Evolutionary conservation across 2,329 filamentous ascomycete species (phyloP).

Genomic region (Colletotrichum liaoningense): DNA sequence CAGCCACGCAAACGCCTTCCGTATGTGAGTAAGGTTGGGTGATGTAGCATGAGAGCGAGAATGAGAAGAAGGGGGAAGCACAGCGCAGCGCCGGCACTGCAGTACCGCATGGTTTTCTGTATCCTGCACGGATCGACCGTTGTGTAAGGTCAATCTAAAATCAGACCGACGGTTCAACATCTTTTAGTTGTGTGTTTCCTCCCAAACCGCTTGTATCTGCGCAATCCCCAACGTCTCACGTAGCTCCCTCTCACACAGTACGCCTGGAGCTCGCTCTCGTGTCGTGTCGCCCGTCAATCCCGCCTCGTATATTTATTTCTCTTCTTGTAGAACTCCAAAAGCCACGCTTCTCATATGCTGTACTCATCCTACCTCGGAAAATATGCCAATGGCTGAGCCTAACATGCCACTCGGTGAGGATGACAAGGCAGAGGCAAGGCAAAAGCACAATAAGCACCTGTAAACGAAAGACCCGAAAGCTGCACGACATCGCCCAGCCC

Average conservation of each 20-base stretch:
- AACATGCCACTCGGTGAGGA: neutral
- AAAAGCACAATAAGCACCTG: neutral
- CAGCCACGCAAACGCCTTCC: slow-evolving; percentile 11
- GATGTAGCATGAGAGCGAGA: neutral
- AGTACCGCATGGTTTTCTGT: slow-evolving; percentile 2
- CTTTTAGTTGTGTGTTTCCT: neutral
- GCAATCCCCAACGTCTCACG: neutral
- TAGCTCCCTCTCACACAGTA: neutral
- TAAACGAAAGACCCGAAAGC: slow-evolving; percentile 3
- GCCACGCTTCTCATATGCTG: neutral
- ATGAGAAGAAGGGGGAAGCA: neutral
- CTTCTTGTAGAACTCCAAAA: neutral
- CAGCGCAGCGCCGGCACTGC: neutral
- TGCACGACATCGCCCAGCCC: slow-evolving; percentile 22
- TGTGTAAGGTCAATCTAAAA: slow-evolving; percentile 17
- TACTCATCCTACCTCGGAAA: neutral
- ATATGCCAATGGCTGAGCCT: neutral
- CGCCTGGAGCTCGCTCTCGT: neutral
- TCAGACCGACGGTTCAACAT: neutral
- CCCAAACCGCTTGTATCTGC: neutral
- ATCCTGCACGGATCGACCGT: slow-evolving; percentile 33
- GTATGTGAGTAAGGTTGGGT: neutral
- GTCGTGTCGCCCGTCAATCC: neutral
- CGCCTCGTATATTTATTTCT: neutral
- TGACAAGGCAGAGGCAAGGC: neutral